These are phyloP conservation scores for Epichloe sibirici DNA, from an alignment of 2,329 filamentous ascomycete genomes.

Conservation along the genomic window DNA sequence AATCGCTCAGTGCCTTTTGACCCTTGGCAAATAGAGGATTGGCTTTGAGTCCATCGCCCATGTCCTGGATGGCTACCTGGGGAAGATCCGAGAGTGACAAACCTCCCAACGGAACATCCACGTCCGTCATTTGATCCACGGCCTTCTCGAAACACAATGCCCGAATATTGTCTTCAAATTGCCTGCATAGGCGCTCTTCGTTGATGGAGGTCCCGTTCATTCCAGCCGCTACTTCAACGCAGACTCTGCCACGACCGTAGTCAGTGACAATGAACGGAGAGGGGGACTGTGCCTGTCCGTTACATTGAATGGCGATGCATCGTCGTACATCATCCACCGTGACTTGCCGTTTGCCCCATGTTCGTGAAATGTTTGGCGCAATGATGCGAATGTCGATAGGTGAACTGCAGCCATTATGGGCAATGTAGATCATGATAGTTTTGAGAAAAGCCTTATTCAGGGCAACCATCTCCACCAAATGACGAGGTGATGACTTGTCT, in stretches of 20 bases:
- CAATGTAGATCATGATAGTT: conserved; percentile 54
- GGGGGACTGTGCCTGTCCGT: conserved; percentile 15
- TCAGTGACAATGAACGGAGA: conserved; percentile 34
- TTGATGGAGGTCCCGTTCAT: conserved; percentile 28
- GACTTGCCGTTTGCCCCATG: conserved; percentile 63
- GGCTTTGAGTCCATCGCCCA: conserved; percentile 26
- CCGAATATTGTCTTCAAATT: conserved; percentile 41
- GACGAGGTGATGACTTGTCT: conserved; percentile 30
- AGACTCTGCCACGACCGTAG: conserved; percentile 43
- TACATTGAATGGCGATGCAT: conserved; percentile 49
- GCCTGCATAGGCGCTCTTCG: conserved; percentile 38
- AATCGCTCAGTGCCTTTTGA: conserved; percentile 54
- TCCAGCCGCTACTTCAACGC: conserved; percentile 40
- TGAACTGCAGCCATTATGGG: conserved; percentile 51
- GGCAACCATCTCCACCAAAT: conserved; percentile 46
- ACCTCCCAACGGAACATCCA: conserved; percentile 36
- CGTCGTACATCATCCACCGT: conserved; percentile 52
- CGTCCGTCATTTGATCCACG: conserved; percentile 18
- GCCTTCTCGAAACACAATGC: conserved; percentile 28
- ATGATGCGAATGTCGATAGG: conserved; percentile 53
- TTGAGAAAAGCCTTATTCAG: conserved; percentile 57
- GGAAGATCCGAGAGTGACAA: conserved; percentile 39
- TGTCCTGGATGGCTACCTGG: conserved; percentile 22
- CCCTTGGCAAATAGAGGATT: conserved; percentile 52
- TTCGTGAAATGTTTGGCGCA: conserved; percentile 48